phyloP scores from a whole-genome alignment of 345 rosid species.

The Brassica nigra region DNA sequence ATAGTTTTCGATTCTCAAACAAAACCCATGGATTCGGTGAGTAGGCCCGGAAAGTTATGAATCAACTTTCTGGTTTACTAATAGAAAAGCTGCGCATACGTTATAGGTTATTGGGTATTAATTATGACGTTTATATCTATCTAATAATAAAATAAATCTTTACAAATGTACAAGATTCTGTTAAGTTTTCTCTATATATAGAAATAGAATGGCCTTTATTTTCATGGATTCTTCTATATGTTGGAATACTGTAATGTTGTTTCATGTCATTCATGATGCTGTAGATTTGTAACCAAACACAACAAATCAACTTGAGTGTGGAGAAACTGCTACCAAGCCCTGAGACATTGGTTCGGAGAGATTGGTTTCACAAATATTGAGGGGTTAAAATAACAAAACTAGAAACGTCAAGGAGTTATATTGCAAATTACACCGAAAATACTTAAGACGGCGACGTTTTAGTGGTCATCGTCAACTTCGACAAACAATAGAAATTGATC shows the following conservation, averaged over 20 bases:
- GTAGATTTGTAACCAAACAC: not conserved
- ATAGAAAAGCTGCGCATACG: too few species aligned
- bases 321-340: not conserved
- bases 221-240: not conserved
- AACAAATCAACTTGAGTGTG: not conserved
- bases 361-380: not conserved
- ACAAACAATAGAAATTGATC: slow-evolving; percentile 31
- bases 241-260: not conserved
- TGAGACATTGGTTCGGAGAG: not conserved
- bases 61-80: too few species aligned
- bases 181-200: slow-evolving; percentile 1
- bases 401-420: not conserved
- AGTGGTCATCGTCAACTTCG: slow-evolving; percentile 29
- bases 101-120: too few species aligned
- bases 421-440: slow-evolving; percentile 2
- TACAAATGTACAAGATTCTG: not conserved
- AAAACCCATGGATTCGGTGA: not conserved
- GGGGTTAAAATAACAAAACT: not conserved
- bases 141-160: not conserved
- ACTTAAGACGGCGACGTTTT: slow-evolving; percentile 17
- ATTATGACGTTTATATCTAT: too few species aligned
- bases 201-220: not conserved
- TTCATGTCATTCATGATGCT: not conserved
- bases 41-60: not conserved
- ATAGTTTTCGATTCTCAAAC: not conserved